Base-by-base conservation (phyloP, 2,329 filamentous ascomycete species). In the Beauveria scarabaeidicola region DNA sequence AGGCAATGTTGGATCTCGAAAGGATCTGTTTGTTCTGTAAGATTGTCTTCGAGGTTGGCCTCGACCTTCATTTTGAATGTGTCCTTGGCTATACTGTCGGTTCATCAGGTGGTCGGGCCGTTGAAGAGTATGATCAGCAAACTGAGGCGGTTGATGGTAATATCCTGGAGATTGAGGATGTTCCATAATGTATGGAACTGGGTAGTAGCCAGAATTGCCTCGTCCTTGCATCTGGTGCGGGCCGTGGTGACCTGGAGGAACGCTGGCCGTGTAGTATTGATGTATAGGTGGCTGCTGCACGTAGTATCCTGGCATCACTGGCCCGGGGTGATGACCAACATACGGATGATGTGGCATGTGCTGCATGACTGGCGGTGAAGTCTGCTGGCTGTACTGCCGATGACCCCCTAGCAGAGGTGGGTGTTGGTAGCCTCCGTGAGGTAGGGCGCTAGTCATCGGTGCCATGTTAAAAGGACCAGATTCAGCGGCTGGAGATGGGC, bases 391-490 rank as follows among this genome's bases (percentile, higher is more conserved):
- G 63, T 62, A 68, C 62, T 63, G 65, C 50, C 61, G 66, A 38
- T 68, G 66, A 44, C 67, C 68, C 29, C 68, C 69, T 47, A 64
- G 63, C 32, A 69, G 68, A 23, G 68, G 64, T 58, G 71, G 68
- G 64, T 75, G 77, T 17, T 65, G 67, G 17, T 64, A 48, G 52
- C 57, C 50, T 36, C 41, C 32, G 21, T 73, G 74, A 0, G 76
- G 76, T 19, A 78, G 66, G 51, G 74, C 68, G 62, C 67, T 71
- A 40, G 69, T 67, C 69, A 79, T 72, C 25, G 66, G 64, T 53
- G 62, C 68, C 75, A 78, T 77, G 63, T 75, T 75, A 67, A 75
- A 78, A 10, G 70, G 66, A 11, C 27, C 69, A 52, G 59, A 27
- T 36, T 61, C 48, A 9, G n/a, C 27, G 13, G 17, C 11, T 27